Evolutionary conservation across 768 basidiomycete species (phyloP).

Genomic region (Roridomyces roridus): DNA sequence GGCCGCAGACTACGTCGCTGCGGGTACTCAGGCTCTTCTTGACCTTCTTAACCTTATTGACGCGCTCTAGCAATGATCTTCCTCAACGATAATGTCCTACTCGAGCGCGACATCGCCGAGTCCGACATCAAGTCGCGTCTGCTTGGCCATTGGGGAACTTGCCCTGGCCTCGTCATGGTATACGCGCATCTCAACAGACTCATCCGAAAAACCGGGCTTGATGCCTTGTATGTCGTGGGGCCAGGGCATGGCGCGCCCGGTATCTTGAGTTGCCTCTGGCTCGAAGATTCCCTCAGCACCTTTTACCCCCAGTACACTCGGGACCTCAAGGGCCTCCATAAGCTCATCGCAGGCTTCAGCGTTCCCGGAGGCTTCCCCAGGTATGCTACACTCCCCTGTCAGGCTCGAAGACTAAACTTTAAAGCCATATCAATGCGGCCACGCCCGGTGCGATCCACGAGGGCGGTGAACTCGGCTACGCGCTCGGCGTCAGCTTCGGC

Average conservation of each 20-base stretch:
- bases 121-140: conserved; percentile 84
- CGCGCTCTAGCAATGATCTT: conserved; percentile 78
- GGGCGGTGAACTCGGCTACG: conserved; percentile 91
- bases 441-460: conserved; percentile 93
- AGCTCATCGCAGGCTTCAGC: conserved; percentile 78
- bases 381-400: conserved; percentile 34
- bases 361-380: conserved; percentile 87
- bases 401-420: background rate
- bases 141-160: conserved; percentile 84
- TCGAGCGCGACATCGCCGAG: conserved; percentile 61
- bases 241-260: conserved; percentile 90
- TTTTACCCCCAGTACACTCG: conserved; percentile 67
- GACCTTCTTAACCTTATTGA: background rate
- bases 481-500: conserved; percentile 84
- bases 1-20: conserved; percentile 74
- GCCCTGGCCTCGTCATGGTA: conserved; percentile 19
- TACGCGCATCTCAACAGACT: conserved; percentile 76
- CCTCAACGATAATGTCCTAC: conserved; percentile 71
- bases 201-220: conserved; percentile 62
- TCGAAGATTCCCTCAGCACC: conserved; percentile 73
- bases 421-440: conserved; percentile 77
- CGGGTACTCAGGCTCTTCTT: conserved; percentile 46
- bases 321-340: conserved; percentile 62
- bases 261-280: conserved; percentile 84
- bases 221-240: conserved; percentile 81